Evolutionary conservation across 1,284 basidiomycete genomes (phyloP), one percentile per base, ranked within the genome.

Genomic region (Coniferiporia sulphurascens): DNA sequence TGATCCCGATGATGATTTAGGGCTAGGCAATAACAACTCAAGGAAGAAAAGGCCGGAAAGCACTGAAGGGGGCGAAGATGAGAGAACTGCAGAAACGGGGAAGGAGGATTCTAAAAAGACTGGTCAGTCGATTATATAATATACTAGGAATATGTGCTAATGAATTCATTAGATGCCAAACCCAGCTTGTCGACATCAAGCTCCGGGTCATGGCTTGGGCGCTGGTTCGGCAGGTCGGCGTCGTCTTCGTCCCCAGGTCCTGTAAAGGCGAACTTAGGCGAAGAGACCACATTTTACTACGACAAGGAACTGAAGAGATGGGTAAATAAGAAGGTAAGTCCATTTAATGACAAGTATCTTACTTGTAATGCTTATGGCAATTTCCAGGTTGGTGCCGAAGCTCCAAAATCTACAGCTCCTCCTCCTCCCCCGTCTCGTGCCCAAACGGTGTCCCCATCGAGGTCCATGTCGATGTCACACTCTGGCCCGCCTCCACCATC

Each of bases 231-330:
- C 51, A 60, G 65, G 74, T 87, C 82, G 63, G 77, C 80, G 60
- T 74, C 80, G 52, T 66, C 76, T 9, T 66, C 76, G 10, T 69
- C 75, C 4, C 77, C 84, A 12, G 89, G 79, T 15, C 93, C 94
- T 6, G 76, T 95, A 59, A 89, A 86, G 70, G 97, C 96, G 15
- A 98, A 93, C 66, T 81, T 99, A 21, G 97, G 97, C 17, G 93
- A 99, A 68, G 87, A 96, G 69, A 93, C 82, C 35, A 80, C 86
- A 49, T 96, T 99, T 76, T 91, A 94, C 66, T 99, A 92, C 71
- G 97, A 99, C 73, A 87, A 91, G 67, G 94, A 98, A 21, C 82
- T 90, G 63, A 97, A 97, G 74, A 84, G 89, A 63, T 99, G 97
- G 97, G 88, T 99, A 19, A 95, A 98, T 73, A 95, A 91, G 74